phyloP scores from a whole-genome alignment of 1,139 yeast genomes.

The Taiozyma onychis region DNA sequence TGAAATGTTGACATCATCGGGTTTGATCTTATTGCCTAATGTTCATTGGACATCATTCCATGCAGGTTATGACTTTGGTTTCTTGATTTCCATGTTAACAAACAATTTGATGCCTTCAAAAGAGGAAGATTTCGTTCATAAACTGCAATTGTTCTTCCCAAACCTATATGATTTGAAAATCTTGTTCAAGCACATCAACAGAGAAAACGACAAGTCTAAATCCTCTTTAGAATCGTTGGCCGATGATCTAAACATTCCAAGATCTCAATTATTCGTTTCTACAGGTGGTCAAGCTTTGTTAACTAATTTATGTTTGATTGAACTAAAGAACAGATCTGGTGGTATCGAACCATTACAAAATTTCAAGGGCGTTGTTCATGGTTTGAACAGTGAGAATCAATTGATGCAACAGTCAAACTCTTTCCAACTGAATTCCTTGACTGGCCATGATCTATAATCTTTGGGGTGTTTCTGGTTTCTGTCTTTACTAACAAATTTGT shows the following conservation, averaged over 20 bases:
- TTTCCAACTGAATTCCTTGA: neutral
- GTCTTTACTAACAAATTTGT: neutral
- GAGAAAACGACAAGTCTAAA: slow-evolving; percentile 11
- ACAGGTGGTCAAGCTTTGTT: slow-evolving; percentile 44
- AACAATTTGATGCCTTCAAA: slow-evolving; percentile 76
- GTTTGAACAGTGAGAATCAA: slow-evolving; percentile 27
- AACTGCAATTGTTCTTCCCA: slow-evolving; percentile 73
- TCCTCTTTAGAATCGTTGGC: slow-evolving; percentile 33
- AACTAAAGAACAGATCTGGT: slow-evolving; percentile 37
- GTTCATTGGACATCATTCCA: slow-evolving; percentile 91
- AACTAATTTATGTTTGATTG: slow-evolving; percentile 54
- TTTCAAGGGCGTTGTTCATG: slow-evolving; percentile 50
- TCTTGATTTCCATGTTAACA: slow-evolving; percentile 69
- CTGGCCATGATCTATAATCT: neutral
- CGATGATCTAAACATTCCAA: slow-evolving; percentile 52
- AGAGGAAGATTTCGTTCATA: slow-evolving; percentile 72
- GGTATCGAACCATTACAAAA: slow-evolving; percentile 36
- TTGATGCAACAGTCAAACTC: slow-evolving; percentile 4
- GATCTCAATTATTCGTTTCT: slow-evolving; percentile 44
- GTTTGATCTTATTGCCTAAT: slow-evolving; percentile 66
- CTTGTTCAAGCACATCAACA: slow-evolving; percentile 50
- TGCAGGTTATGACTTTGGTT: slow-evolving; percentile 93
- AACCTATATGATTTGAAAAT: slow-evolving; percentile 79
- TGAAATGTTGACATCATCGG: slow-evolving; percentile 80
- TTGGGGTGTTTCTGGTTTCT: neutral